Conservation (phyloP, 2,329 filamentous ascomycete species). For the Penicillium thymicola region DNA sequence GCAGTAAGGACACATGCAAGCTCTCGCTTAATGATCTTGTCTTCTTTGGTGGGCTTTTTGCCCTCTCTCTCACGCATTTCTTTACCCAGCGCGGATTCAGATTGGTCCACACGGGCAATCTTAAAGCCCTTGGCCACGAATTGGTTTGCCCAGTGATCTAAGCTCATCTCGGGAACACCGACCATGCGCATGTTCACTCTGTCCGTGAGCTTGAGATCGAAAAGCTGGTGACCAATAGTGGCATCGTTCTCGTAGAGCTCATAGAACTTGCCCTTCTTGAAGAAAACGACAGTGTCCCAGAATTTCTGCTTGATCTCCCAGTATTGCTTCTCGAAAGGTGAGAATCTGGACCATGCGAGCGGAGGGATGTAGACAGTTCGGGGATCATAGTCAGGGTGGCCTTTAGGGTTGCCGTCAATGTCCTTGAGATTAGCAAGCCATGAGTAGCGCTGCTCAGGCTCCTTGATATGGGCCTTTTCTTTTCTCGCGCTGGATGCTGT, state of each 20-base stretch:
- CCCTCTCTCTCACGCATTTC: constrained; percentile 93
- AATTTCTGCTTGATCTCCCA: constrained; percentile 99
- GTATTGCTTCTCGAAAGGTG: constrained; percentile 95
- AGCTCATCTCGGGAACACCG: constrained; percentile 88
- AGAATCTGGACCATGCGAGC: constrained; percentile 74
- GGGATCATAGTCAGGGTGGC: constrained; percentile 85
- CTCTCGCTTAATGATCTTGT: constrained; percentile 91
- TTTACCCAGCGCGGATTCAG: constrained; percentile 91
- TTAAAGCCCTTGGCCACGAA: constrained; percentile 98
- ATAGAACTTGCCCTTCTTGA: constrained; percentile 99
- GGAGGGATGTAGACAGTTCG: constrained; percentile 88
- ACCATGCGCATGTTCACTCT: constrained; percentile 99
- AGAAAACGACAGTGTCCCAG: constrained; percentile 97
- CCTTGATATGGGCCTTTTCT: constrained; percentile 71
- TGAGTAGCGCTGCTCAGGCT: constrained; percentile 80
- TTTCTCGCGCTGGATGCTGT: constrained; percentile 41
- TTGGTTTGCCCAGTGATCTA: constrained; percentile 97
- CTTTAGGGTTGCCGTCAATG: constrained; percentile 73
- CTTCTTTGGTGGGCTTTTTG: constrained; percentile 61
- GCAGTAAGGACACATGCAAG: constrained; percentile 86
- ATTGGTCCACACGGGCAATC: constrained; percentile 93
- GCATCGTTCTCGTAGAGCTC: constrained; percentile 98
- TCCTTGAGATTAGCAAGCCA: constrained; percentile 88
- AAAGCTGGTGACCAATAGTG: constrained; percentile 91
- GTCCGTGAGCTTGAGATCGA: constrained; percentile 96